Base-by-base conservation (phyloP, 1,139 yeast species). In the Suhomyces bribrorum region DNA sequence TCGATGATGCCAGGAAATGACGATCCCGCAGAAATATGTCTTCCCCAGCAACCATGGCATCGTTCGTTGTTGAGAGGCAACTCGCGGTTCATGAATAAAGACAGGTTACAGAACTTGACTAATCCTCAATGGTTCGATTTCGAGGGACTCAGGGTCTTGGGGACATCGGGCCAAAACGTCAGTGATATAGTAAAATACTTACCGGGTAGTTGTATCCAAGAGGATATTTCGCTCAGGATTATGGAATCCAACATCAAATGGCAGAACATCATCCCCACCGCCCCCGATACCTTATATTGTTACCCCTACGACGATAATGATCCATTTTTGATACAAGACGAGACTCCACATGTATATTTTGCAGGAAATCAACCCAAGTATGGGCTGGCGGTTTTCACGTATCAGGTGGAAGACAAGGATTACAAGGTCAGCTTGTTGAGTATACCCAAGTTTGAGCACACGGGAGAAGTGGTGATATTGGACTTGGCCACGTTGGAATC, bases 221-320 rank as follows among this genome's bases (percentile, higher is more conserved):
- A 46, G 8, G 37, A 49, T 3, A 34, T 24, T 5, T 26, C 12
- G 9, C 34, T 37, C 9, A 24, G 29, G 16, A 66, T 88, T 48
- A 74, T 89, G 69, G 85, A 82, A 48, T 73, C 81, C 6, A 83
- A 86, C 1, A 59, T 94, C 28, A 65, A 70, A 37, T 92, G 97
- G 96, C 92, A 88, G 50, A 87, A 87, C 52, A 69, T 87, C 26
- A 83, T 88, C 0, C 98, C 98, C 2, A 89, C 97, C 0, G 95
- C 96, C 1, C 99, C 99, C 0, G 98, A 92, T 54, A 94, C 99
- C 0, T 65, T 92, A 31, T 86, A 86, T 68, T 83, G 95, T 47
- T 89, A 88, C 52, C 97, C 99, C 1, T 90, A 74, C 54, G 75
- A 77, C n/a, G 78, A 82, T 30, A 53, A 57, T 5, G 98, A 94